phyloP scores from a whole-genome alignment of 805 yeast species.

The Starmera dryadoides region DNA sequence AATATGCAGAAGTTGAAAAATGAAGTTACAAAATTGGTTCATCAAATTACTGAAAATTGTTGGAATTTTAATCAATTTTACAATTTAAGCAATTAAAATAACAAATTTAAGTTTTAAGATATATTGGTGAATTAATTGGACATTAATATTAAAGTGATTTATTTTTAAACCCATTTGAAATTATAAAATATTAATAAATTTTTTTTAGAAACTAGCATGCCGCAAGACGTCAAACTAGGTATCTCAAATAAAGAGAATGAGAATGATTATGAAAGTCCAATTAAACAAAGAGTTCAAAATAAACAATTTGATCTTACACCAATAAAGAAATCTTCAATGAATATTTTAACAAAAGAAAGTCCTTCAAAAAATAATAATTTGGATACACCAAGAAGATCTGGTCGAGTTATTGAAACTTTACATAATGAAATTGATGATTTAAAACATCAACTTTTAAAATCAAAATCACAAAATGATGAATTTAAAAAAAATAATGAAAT shows the following conservation, averaged over 20 bases:
- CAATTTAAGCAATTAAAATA: no score
- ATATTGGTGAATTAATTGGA: no score
- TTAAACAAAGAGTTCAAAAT: no score
- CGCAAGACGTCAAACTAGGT: background rate
- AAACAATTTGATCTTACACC: background rate
- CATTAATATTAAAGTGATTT: no score
- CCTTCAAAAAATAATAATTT: background rate
- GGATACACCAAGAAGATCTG: slow-evolving; percentile 9
- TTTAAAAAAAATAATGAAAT: slow-evolving; percentile 47
- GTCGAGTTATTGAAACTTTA: slow-evolving; percentile 34
- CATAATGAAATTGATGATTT: slow-evolving; percentile 47
- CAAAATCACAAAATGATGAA: slow-evolving; percentile 40
- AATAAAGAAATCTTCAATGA: background rate
- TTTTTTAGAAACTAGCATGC: no score
- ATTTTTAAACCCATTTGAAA: no score
- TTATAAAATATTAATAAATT: no score
- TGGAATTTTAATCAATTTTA: no score
- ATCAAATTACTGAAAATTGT: no score
- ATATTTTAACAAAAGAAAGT: background rate
- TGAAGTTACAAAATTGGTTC: background rate
- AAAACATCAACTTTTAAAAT: slow-evolving; percentile 29
- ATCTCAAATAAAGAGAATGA: background rate
- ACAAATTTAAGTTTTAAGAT: no score
- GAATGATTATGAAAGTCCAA: background rate
- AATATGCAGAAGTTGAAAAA: background rate